Conservation (phyloP, 1,284 basidiomycete genomes). For the Amylostereum chailletii region DNA sequence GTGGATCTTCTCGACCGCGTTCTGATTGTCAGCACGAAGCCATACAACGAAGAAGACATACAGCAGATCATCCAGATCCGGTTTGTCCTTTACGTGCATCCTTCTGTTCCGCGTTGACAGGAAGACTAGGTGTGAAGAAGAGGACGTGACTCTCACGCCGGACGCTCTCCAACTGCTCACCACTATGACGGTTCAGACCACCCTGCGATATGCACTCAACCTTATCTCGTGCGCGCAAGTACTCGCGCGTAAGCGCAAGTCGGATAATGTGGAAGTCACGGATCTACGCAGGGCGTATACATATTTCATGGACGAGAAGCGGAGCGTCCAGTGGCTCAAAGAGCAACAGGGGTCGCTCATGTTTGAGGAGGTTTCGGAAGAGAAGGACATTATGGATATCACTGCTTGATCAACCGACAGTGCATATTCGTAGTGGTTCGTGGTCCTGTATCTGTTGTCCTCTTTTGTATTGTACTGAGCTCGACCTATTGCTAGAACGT, state of each 20-base stretch:
- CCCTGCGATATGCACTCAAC: slow-evolving; percentile 85
- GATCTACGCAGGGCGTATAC: slow-evolving; percentile 81
- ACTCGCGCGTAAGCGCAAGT: slow-evolving; percentile 75
- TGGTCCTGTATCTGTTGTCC: too few relatives aligned
- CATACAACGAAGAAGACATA: slow-evolving; percentile 83
- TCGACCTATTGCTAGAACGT: too few relatives aligned
- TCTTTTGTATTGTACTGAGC: too few relatives aligned
- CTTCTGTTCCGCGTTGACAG: background rate
- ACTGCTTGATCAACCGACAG: slow-evolving; percentile 12
- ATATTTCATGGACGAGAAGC: slow-evolving; percentile 93
- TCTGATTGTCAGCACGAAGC: slow-evolving; percentile 89
- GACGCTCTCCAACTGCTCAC: slow-evolving; percentile 77
- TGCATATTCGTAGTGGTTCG: too few relatives aligned
- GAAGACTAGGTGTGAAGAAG: slow-evolving; percentile 75
- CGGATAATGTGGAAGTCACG: slow-evolving; percentile 69
- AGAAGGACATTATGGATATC: slow-evolving; percentile 24
- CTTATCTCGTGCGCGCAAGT: slow-evolving; percentile 87
- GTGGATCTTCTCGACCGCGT: slow-evolving; percentile 93
- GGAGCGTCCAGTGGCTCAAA: slow-evolving; percentile 92
- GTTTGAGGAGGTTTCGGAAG: slow-evolving; percentile 53
- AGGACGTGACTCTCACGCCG: slow-evolving; percentile 81
- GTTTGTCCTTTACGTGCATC: slow-evolving; percentile 28
- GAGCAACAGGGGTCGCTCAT: slow-evolving; percentile 70
- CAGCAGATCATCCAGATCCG: slow-evolving; percentile 89
- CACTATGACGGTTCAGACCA: slow-evolving; percentile 81